Percentiles rank a stretch among this genome's conserved stretches.
phyloP scores from a whole-genome alignment of 2,329 filamentous ascomycete genomes.

The Penicillium crustosum region DNA sequence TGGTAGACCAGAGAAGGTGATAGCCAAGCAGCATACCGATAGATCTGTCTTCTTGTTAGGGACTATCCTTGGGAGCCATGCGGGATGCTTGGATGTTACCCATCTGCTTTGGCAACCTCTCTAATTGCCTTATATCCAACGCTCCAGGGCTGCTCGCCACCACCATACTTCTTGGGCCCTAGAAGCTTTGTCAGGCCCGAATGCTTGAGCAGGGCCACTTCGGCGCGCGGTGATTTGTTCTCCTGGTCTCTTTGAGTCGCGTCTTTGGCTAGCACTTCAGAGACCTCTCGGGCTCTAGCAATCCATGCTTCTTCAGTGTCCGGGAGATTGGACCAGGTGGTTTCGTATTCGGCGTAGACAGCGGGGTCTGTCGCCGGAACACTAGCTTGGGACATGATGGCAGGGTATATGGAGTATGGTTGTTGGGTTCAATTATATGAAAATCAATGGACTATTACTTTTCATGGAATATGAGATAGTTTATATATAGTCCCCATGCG shows the following conservation, averaged over 20 bases:
- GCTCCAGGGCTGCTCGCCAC: conserved; percentile 55
- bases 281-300: conserved; percentile 50
- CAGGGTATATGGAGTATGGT: neutral
- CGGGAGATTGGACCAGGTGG: conserved; percentile 40
- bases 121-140: conserved; percentile 60
- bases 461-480: neutral
- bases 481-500: neutral
- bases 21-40: conserved; percentile 67
- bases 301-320: conserved; percentile 48
- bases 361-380: conserved; percentile 38
- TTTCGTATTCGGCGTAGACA: conserved; percentile 44
- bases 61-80: neutral
- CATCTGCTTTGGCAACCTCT: conserved; percentile 64
- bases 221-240: conserved; percentile 54
- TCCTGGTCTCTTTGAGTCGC: conserved; percentile 51
- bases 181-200: conserved; percentile 53
- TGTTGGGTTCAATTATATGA: neutral
- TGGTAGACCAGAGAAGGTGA: conserved; percentile 64
- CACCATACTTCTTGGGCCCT: conserved; percentile 53
- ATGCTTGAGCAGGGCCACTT: conserved; percentile 54
- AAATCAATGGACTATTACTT: neutral
- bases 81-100: conserved; percentile 39
- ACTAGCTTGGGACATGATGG: conserved; percentile 17
- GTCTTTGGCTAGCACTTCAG: conserved; percentile 52
- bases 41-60: conserved; percentile 41